Evolutionary conservation across 345 rosid species (phyloP).

Genomic region (Brassica cretica): DNA sequence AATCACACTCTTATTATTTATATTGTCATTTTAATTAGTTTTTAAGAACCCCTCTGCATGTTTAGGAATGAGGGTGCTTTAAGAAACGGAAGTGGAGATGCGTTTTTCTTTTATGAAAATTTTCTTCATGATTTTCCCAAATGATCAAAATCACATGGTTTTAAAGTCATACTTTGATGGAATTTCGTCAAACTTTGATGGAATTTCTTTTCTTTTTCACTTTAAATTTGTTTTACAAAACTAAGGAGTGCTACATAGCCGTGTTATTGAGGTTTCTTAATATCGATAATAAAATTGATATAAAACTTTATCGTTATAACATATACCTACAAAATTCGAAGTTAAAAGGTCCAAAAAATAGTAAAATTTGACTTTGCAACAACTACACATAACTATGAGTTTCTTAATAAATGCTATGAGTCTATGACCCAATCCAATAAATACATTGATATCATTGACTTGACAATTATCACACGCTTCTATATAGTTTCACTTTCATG

Average conservation of each 20-base stretch:
- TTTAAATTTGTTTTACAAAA: not conserved
- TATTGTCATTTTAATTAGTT: not conserved
- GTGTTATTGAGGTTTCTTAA: not conserved
- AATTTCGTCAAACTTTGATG: not conserved
- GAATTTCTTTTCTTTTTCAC: not conserved
- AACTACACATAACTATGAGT: conserved; percentile 1
- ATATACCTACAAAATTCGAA: not conserved
- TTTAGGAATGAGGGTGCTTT: not conserved
- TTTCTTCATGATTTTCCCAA: conserved; percentile 18
- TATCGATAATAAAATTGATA: not conserved
- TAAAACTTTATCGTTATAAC: not conserved
- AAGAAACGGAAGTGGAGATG: conserved; percentile 17
- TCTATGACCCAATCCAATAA: conserved; percentile 1
- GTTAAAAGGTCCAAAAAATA: conserved; percentile 10
- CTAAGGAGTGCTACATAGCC: not conserved
- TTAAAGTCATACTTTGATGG: not conserved
- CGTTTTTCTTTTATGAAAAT: conserved; percentile 7
- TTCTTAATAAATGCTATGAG: not conserved
- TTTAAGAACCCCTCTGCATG: not conserved
- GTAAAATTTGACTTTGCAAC: conserved; percentile 5
- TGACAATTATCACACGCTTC: conserved; percentile 21
- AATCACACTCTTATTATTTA: not conserved
- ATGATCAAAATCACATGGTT: conserved; percentile 18
- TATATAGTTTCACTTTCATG: conserved; percentile 3
- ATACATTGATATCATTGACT: conserved; percentile 14